These are phyloP conservation scores for Sporothrix euskadiensis DNA, from an alignment of 2,329 filamentous ascomycete genomes.

Conservation along the genomic window DNA sequence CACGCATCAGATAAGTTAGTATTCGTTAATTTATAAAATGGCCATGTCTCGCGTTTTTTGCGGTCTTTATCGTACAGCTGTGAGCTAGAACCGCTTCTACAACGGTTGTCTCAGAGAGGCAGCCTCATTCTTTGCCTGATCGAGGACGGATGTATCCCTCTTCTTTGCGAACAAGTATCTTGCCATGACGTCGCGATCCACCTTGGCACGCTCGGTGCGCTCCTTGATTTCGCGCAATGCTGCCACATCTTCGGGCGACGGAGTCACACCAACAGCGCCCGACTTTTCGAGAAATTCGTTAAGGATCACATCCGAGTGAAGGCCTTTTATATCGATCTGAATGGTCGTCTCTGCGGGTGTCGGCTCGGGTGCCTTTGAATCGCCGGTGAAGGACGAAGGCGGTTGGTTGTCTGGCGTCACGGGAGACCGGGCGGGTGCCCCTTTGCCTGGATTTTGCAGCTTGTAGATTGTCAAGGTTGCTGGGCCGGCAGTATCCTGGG, in stretches of 20 bases:
- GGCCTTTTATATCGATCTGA: conserved; percentile 64
- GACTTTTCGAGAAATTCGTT: conserved; percentile 63
- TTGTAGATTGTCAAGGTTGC: conserved; percentile 68
- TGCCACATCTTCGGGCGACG: conserved; percentile 66
- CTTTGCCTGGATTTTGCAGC: conserved; percentile 39
- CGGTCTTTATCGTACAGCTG: conserved; percentile 1
- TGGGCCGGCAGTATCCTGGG: conserved; percentile 54
- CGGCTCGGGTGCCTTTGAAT: conserved; percentile 52
- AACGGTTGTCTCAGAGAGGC: conserved; percentile 45
- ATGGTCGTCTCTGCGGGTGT: conserved; percentile 52
- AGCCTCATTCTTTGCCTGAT: conserved; percentile 52
- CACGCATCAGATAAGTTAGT: neutral
- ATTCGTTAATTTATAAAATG: neutral
- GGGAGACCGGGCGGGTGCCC: conserved; percentile 16
- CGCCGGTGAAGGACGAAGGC: conserved; percentile 50
- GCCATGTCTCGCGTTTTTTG: neutral
- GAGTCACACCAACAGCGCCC: conserved; percentile 56
- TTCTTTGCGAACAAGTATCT: conserved; percentile 54
- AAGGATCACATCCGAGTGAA: conserved; percentile 63
- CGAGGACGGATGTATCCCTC: conserved; percentile 63
- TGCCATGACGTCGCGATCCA: conserved; percentile 56
- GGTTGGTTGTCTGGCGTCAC: conserved; percentile 43
- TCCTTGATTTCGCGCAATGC: conserved; percentile 58
- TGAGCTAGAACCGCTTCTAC: neutral
- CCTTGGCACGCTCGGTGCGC: conserved; percentile 50